Evolutionary conservation across 2,329 filamentous ascomycete species (phyloP).

Genomic region (Magnaporthiopsis poae): DNA sequence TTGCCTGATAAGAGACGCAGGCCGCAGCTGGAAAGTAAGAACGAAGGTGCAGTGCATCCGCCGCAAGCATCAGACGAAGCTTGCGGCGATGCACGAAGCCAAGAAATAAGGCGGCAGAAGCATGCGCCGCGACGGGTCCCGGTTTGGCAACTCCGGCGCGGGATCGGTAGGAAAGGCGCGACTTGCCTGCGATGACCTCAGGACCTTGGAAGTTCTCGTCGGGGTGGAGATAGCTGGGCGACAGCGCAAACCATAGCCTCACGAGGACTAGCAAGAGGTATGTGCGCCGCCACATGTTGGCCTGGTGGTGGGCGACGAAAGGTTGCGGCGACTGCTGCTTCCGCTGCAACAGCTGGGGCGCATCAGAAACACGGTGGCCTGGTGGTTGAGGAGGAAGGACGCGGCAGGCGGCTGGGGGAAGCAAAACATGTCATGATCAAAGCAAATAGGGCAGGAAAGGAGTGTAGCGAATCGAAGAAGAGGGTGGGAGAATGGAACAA

Average conservation of each 20-base stretch:
- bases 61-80: neutral
- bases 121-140: neutral
- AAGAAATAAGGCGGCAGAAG: neutral
- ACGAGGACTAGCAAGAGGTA: slow-evolving; percentile 78
- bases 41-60: neutral
- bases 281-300: slow-evolving; percentile 77
- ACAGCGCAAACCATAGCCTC: slow-evolving; percentile 86
- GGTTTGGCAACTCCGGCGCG: neutral
- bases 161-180: neutral
- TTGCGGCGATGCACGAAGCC: neutral
- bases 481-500: neutral
- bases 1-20: neutral
- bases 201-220: slow-evolving; percentile 99
- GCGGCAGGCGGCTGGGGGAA: neutral
- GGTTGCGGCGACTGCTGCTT: neutral
- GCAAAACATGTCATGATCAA: neutral
- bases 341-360: neutral
- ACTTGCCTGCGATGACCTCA: slow-evolving; percentile 86
- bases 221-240: slow-evolving; percentile 91
- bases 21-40: neutral
- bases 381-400: neutral
- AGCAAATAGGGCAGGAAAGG: neutral
- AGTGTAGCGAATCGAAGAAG: neutral
- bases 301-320: slow-evolving; percentile 3
- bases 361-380: slow-evolving; percentile 1